Conservation (phyloP, 805 yeast genomes). For the Hemisphaericaspora nanyangensis region DNA sequence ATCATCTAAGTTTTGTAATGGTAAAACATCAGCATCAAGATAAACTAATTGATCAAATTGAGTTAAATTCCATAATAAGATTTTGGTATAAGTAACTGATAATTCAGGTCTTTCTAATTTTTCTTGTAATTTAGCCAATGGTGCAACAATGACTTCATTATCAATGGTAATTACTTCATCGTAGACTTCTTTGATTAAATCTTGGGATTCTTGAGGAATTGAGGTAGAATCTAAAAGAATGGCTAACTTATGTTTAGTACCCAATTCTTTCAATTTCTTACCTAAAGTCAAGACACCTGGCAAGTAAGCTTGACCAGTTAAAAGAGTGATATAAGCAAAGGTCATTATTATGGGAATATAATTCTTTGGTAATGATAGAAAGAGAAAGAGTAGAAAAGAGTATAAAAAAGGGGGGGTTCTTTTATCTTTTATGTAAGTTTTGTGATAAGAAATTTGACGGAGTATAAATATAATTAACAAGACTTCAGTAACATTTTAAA, state of each 20-base stretch:
- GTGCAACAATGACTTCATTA: conserved; percentile 14
- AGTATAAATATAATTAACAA: too few species aligned
- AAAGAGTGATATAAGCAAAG: conserved; percentile 23
- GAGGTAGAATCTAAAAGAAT: conserved; percentile 16
- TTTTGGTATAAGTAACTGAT: conserved; percentile 23
- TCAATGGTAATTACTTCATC: conserved; percentile 24
- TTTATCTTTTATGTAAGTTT: neutral
- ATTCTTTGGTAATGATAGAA: too few species aligned
- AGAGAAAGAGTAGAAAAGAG: too few species aligned
- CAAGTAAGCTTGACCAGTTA: conserved; percentile 23
- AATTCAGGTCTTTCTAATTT: conserved; percentile 25
- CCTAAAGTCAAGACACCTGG: conserved; percentile 26
- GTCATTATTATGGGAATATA: conserved; percentile 2
- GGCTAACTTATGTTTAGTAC: conserved; percentile 16
- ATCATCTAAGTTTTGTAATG: conserved; percentile 18
- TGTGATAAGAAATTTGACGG: too few species aligned
- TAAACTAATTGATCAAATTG: conserved; percentile 20
- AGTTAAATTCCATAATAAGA: conserved; percentile 23
- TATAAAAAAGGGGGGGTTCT: neutral
- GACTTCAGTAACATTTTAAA: too few species aligned
- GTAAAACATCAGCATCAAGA: conserved; percentile 27
- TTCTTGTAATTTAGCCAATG: conserved; percentile 16
- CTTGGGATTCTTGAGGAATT: conserved; percentile 15
- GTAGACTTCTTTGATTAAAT: conserved; percentile 16
- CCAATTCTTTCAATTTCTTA: conserved; percentile 14